A percentile compares a stretch with the other conserved stretches of the same genome.
Evolutionary conservation across 2,329 filamentous ascomycete species (phyloP).

Genomic region (Aspergillus sp.): DNA sequence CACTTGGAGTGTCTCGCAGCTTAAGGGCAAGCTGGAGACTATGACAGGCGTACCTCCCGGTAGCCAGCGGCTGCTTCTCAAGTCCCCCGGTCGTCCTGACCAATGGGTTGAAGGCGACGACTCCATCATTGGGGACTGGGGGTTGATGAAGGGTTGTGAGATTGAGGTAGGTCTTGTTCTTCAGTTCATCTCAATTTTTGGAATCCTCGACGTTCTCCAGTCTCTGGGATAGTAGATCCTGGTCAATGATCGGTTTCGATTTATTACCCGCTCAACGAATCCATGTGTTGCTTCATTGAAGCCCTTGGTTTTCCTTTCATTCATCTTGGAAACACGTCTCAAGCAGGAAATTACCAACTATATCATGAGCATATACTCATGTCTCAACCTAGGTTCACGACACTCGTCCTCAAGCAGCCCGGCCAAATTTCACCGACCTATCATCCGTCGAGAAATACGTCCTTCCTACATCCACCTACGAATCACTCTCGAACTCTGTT

Average conservation of each 20-base stretch:
- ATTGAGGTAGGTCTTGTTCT: slow-evolving; percentile 40
- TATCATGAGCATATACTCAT: too few relatives aligned
- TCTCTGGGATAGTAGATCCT: neutral
- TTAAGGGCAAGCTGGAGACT: slow-evolving; percentile 86
- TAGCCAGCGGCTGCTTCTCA: slow-evolving; percentile 74
- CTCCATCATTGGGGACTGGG: slow-evolving; percentile 57
- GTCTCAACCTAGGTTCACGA: slow-evolving; percentile 66
- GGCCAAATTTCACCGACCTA: slow-evolving; percentile 78
- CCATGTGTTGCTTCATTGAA: neutral
- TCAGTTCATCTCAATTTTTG: slow-evolving; percentile 1
- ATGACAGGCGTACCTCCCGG: slow-evolving; percentile 87
- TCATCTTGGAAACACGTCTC: too few relatives aligned
- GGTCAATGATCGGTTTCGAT: neutral
- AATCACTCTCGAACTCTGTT: slow-evolving; percentile 81
- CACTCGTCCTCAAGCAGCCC: slow-evolving; percentile 71
- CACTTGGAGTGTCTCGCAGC: slow-evolving; percentile 81
- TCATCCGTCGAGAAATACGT: slow-evolving; percentile 84
- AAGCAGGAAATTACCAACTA: too few relatives aligned
- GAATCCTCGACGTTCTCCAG: neutral
- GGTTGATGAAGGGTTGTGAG: slow-evolving; percentile 43
- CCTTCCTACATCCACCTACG: slow-evolving; percentile 84
- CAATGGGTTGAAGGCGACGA: slow-evolving; percentile 72
- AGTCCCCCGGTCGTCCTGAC: slow-evolving; percentile 61
- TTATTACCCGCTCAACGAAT: neutral
- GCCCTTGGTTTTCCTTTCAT: neutral